These are phyloP conservation scores for Flaveria ramosissima DNA, from an alignment of 129 eudicot genomes.

Conservation along the genomic window DNA sequence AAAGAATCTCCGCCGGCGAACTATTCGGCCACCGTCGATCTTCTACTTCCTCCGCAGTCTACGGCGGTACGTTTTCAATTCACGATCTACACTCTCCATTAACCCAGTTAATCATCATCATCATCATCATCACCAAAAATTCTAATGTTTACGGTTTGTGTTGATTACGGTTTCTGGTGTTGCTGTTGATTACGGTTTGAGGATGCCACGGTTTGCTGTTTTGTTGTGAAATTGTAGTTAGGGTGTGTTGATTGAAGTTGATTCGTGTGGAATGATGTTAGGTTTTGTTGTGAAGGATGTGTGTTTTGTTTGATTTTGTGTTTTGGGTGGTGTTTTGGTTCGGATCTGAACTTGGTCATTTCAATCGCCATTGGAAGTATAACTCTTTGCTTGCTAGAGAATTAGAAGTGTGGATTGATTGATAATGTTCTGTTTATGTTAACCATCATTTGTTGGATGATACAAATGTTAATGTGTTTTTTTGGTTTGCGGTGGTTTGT, in stretches of 20 bases:
- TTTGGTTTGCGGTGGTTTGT: no score
- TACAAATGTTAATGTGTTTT: no score
- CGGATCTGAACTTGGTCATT: slow-evolving; percentile 3
- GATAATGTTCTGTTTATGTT: neutral
- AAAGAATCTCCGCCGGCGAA: slow-evolving; percentile 38
- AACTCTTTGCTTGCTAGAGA: neutral
- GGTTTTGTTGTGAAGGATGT: neutral
- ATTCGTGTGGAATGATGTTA: neutral
- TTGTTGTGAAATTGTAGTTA: neutral
- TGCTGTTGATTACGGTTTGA: slow-evolving; percentile 13
- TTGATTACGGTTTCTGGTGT: slow-evolving; percentile 10
- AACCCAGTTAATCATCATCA: neutral
- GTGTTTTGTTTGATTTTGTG: neutral
- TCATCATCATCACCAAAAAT: neutral
- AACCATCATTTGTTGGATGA: no score
- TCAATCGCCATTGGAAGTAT: neutral
- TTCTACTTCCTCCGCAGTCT: neutral
- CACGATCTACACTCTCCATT: neutral
- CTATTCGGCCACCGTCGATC: slow-evolving; percentile 25
- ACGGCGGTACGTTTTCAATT: slow-evolving; percentile 11
- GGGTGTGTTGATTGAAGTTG: neutral
- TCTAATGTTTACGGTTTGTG: slow-evolving; percentile 13
- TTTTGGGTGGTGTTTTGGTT: neutral
- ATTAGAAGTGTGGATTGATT: neutral
- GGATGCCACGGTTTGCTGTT: neutral